phyloP scores from a whole-genome alignment of 2,329 filamentous ascomycete species.

The Pleomassaria siparia region DNA sequence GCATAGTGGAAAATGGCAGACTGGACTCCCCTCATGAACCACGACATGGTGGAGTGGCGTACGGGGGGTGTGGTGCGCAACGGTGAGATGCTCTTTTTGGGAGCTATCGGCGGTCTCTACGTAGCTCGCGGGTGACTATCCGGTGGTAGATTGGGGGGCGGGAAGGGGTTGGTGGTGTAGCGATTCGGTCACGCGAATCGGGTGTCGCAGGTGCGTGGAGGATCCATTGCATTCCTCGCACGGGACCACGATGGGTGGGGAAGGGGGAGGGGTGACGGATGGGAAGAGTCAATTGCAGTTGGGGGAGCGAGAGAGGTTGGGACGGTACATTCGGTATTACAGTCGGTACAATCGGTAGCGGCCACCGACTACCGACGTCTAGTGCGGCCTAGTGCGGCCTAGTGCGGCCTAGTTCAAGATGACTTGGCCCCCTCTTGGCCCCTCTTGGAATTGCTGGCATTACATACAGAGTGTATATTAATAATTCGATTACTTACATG shows the following conservation, averaged over 20 bases:
- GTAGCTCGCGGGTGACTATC: background rate
- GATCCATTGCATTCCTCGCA: constrained; percentile 14
- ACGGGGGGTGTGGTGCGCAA: background rate
- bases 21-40: constrained; percentile 58
- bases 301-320: background rate
- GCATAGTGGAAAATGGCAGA: constrained; percentile 77
- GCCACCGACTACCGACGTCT: background rate
- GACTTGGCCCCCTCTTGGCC: background rate
- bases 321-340: too few species aligned
- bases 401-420: background rate
- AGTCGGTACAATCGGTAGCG: background rate
- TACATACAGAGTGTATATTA: too few species aligned
- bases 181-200: constrained; percentile 23
- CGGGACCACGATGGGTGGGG: background rate
- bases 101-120: background rate
- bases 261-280: background rate
- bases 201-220: constrained; percentile 19
- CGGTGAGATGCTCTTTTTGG: background rate
- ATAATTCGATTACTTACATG: too few species aligned
- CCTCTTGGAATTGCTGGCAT: background rate
- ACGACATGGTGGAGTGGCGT: constrained; percentile 33
- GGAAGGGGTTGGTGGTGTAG: too few species aligned
- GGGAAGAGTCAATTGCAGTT: constrained; percentile 9
- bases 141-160: background rate
- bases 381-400: background rate